Base-by-base conservation (phyloP, 2,329 filamentous ascomycete species). In the Albifimbria verrucaria region DNA sequence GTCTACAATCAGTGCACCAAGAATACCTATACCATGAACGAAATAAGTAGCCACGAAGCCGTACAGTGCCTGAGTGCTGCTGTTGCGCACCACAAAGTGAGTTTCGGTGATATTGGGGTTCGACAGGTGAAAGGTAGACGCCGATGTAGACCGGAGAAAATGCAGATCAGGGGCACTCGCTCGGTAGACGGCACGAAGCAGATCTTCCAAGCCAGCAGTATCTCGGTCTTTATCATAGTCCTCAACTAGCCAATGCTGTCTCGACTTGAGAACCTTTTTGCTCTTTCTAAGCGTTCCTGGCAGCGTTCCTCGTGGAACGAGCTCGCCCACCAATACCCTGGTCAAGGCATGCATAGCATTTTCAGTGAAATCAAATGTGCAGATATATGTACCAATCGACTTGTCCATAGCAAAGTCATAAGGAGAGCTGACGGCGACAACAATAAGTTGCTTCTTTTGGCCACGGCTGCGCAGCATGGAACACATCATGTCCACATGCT, bases 341-440 rank as follows among this genome's bases (percentile, higher is more conserved):
- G 95, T 90, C 4, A 96, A 75, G 1, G 92, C 90, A 55, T 88
- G 86, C 74, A 97, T 83, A 18, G 93, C 92, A 7, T 89, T 93
- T 62, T 97, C 93, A 1, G 93, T 97, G 64, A 96, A 97, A 72
- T 97, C 92, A 68, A 95, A 97, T 0, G 92, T 96, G 75, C 93
- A 97, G 41, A 97, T 81, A 63, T 97, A 97, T 1, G 92, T 96
- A 6, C 90, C 89, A 41, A 97, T 93, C 1, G 86, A 86, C 58
- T 88, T 88, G 64, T 97, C 93, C 82, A 93, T 92, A 44, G 91
- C 92, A 68, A 97, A 97, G 68, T 97, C 93, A 69, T 97, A 97
- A 0, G 93, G 93, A 1, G 92, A 97, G 71, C 92, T 96, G 60
- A 96, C 92, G 1, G 93, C 89, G 7, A 97, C 88, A 3, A 97